Evolutionary conservation across 179 eudicot genomes (phyloP).

Genomic region (Beta macrorhiza): DNA sequence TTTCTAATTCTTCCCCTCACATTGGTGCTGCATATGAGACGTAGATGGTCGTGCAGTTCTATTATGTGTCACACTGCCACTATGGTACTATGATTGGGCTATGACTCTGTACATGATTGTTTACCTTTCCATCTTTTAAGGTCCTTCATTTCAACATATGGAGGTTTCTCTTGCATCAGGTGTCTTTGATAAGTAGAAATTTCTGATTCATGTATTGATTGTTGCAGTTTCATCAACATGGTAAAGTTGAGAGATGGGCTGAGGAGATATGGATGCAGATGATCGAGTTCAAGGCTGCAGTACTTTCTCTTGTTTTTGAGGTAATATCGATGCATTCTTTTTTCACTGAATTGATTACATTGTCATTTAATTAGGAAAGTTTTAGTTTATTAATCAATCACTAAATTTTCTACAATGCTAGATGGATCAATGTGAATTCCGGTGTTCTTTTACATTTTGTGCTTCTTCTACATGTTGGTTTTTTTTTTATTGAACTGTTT

Average conservation of each 20-base stretch:
- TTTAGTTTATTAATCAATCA: not conserved
- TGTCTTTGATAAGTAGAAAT: not conserved
- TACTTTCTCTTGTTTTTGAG: conserved; percentile 63
- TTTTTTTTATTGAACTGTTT: not conserved
- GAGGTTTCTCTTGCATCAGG: not conserved
- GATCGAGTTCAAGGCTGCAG: conserved; percentile 70
- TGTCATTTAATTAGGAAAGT: not conserved
- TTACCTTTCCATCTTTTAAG: not conserved
- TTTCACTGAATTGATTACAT: not conserved
- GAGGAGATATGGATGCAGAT: conserved; percentile 80
- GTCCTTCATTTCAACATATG: not conserved
- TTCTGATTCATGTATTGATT: conserved; percentile 5
- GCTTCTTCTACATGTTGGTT: not conserved
- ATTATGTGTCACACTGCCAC: not conserved
- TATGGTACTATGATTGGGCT: not conserved
- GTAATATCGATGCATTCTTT: conserved; percentile 34
- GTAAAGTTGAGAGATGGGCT: conserved; percentile 84
- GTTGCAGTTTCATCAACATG: conserved; percentile 72
- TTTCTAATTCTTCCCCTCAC: not conserved
- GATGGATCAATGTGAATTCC: not conserved
- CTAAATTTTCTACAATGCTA: not conserved
- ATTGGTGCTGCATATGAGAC: not conserved
- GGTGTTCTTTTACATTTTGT: not conserved
- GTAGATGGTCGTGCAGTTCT: not conserved
- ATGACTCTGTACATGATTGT: not conserved